Base-by-base conservation (phyloP, 305 asterid species). In the Solanum hybrid region DNA sequence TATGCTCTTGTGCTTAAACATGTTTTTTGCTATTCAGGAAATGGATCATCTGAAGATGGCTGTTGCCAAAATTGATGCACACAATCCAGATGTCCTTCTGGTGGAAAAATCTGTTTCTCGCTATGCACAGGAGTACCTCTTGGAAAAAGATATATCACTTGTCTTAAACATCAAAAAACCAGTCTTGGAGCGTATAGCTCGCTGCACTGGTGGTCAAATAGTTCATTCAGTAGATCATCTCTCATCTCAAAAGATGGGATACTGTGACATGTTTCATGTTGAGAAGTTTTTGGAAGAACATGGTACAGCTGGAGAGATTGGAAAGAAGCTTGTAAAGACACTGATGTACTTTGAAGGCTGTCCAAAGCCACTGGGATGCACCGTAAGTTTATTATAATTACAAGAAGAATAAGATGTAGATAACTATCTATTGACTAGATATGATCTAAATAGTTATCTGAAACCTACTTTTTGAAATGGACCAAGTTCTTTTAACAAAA, bases 41-140 rank as follows among this genome's bases (percentile, higher is more conserved):
- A 97, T 95, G 98, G 99, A 97, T 94, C 99, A 97, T 97, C 97
- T 97, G 89, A 97, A 97, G 95, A 97, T 97, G 99, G 98, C 99
- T 90, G 98, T 97, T 88, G 97, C 99, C 71, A 97, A 95, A 93
- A 97, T 97, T 87, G 97, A 93, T 93, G 97, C 96, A 51, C 99
- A 97, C 78, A 93, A 93, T 85, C 99, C 99, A 79, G 95, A 95
- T 93, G 94, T 97, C 91, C 98, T 97, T 91, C 93, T 97, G 95
- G 99, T 97, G 91, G 99, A 97, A 96, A 97, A 96, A 95, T 96
- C 99, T 40, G 99, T 97, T 91, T 97, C 99, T 4, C 98, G 99
- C 90, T 90, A 95, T 88, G 99, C 99, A 35, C 99, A 97, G 92
- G 99, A 97, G 89, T 97, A 96, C 92, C 99, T 97, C 92, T 97